Evolutionary conservation across 495 filamentous ascomycete species (phyloP).

Genomic region (Cercophora sp.): DNA sequence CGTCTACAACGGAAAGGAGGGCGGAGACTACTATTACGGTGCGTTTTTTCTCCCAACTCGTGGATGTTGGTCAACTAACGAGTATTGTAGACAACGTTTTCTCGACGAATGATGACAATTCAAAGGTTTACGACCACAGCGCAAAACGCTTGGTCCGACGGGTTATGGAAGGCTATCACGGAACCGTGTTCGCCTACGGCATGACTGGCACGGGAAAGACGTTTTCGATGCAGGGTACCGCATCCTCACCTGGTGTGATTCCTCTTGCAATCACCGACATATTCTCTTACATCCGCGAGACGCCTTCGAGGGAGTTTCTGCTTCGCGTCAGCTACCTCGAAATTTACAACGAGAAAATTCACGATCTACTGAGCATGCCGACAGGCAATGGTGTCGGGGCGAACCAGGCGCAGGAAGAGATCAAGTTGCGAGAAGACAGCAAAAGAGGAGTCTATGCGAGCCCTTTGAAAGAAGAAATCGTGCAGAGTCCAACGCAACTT

Average conservation of each 20-base stretch:
- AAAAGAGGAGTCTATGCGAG: slow-evolving; percentile 96
- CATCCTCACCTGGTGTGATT: slow-evolving; percentile 94
- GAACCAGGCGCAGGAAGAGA: slow-evolving; percentile 67
- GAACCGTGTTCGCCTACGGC: slow-evolving; percentile 96
- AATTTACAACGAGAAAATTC: slow-evolving; percentile 98
- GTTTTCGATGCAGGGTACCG: slow-evolving; percentile 98
- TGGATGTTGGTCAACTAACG: neutral
- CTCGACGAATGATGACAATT: slow-evolving; percentile 83
- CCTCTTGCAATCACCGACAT: slow-evolving; percentile 97
- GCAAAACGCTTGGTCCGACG: slow-evolving; percentile 92
- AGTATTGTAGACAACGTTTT: slow-evolving; percentile 81
- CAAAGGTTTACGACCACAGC: slow-evolving; percentile 85
- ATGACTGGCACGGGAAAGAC: slow-evolving; percentile 99
- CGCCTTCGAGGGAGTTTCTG: slow-evolving; percentile 88
- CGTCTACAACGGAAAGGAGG: slow-evolving; percentile 80
- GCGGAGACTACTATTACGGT: slow-evolving; percentile 92
- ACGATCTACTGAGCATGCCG: slow-evolving; percentile 82
- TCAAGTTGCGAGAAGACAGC: slow-evolving; percentile 92
- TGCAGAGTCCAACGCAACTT: slow-evolving; percentile 93
- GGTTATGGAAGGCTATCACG: slow-evolving; percentile 99
- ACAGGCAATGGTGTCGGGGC: slow-evolving; percentile 44
- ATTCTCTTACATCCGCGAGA: slow-evolving; percentile 97
- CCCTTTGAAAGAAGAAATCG: slow-evolving; percentile 95
- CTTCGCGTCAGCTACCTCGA: slow-evolving; percentile 96
- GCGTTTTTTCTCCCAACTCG: slow-evolving; percentile 23